Base-by-base conservation (phyloP, 176 grass and related monocot genomes). In the Eleusine coracana region DNA sequence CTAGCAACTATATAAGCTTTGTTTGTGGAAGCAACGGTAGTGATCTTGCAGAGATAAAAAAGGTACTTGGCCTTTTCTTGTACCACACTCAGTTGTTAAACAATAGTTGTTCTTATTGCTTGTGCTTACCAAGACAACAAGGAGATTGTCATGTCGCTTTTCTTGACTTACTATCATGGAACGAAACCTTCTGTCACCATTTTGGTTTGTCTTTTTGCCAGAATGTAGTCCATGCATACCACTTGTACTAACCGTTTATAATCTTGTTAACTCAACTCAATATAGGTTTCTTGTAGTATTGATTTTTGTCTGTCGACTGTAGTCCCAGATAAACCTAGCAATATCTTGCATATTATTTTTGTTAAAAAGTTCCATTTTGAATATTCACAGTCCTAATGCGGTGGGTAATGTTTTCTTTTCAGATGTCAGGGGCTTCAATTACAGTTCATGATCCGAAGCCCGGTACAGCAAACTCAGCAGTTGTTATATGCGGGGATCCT, bases 401-500 rank as follows among this genome's bases (percentile, higher is more conserved):
- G 3, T 34, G 16, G 51, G 21, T 70, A 66, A 31, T 84, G 17
- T 82, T 50, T 59, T 18, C 55, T 49, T 84, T 83, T 73, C 79
- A 94, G 92, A 83, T 94, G 61, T 94, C 92, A 14, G 88, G 92
- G 45, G 92, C 92, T 66, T 56, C 61, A 42, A 70, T 94, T 39
- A 76, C 83, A 70, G 44, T 94, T 77, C 86, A 81, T 14, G 86
- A 91, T 56, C 80, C 80, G 15, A 88, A 90, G 27, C 79, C 80
- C 16, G 86, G 88, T 17, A 83, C 86, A 41, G 41, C 86, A 58
- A 78, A 76, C 46, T 78, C 82, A 65, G 64, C 10, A 23, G 7
- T 91, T 64, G 75, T 79, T 55, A 77, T 94, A 73, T 70, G 40
- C n/a, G 92, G 92, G 64, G 84, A 85, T 56, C 66, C 71, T 10